phyloP scores from a whole-genome alignment of 805 yeast species.

The Saccharomycopsis schoenii region DNA sequence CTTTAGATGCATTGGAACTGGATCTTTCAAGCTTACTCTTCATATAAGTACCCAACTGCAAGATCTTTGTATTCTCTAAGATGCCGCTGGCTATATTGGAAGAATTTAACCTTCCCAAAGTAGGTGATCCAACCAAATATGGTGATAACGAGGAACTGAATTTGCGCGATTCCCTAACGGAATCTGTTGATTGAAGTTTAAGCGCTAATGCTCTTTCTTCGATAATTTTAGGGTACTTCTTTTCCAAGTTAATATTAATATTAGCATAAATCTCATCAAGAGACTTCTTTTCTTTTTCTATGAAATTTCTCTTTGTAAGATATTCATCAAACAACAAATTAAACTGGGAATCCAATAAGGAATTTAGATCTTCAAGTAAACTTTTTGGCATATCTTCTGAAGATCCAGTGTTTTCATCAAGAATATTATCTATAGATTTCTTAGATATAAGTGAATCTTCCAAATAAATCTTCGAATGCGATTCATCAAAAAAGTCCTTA shows the following conservation, averaged over 20 bases:
- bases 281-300: conserved; percentile 59
- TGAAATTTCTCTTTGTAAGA: conserved; percentile 56
- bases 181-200: conserved; percentile 20
- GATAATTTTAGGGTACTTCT: conserved; percentile 29
- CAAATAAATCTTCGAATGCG: conserved; percentile 17
- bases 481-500: conserved; percentile 42
- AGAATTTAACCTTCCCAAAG: conserved; percentile 3
- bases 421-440: background rate
- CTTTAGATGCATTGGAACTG: conserved; percentile 26
- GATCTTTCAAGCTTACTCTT: conserved; percentile 40
- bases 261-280: conserved; percentile 44
- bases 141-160: conserved; percentile 9
- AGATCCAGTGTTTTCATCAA: conserved; percentile 1
- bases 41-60: conserved; percentile 48
- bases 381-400: conserved; percentile 22
- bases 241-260: conserved; percentile 36
- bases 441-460: conserved; percentile 14
- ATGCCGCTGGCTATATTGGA: background rate
- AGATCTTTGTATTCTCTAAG: conserved; percentile 35
- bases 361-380: conserved; percentile 28
- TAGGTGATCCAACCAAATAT: conserved; percentile 9
- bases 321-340: conserved; percentile 68
- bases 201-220: conserved; percentile 26
- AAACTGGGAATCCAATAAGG: conserved; percentile 58
- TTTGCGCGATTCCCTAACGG: conserved; percentile 14